Conservation (phyloP, 2,329 filamentous ascomycete genomes). For the Knufia fluminis region DNA sequence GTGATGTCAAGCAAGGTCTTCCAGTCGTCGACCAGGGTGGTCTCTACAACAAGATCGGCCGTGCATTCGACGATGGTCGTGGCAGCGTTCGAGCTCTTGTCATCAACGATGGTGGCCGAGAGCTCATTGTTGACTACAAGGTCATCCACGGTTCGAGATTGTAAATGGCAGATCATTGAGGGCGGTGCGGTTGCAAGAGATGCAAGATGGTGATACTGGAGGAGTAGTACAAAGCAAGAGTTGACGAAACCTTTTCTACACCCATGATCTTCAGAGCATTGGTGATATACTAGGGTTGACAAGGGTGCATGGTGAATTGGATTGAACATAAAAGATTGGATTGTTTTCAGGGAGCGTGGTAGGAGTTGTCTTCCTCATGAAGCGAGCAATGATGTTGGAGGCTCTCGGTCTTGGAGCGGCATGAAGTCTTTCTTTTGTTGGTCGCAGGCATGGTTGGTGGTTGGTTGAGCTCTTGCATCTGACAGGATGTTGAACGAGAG, state of each 20-base stretch:
- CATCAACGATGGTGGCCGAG: conserved; percentile 83
- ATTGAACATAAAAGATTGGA: background rate
- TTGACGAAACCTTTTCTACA: conserved; percentile 5
- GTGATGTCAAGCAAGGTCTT: conserved; percentile 96
- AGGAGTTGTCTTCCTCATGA: background rate
- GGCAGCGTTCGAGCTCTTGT: conserved; percentile 92
- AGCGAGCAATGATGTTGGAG: background rate
- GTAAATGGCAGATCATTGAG: conserved; percentile 31
- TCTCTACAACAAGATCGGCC: conserved; percentile 69
- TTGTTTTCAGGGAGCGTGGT: background rate
- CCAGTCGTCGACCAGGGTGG: conserved; percentile 91
- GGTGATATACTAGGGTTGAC: background rate
- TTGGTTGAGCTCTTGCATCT: conserved; percentile 4
- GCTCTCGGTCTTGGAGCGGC: background rate
- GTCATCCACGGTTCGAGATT: conserved; percentile 72
- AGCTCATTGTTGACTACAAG: conserved; percentile 98
- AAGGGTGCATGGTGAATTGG: background rate
- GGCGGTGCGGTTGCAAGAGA: conserved; percentile 3
- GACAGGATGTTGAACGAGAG: conserved; percentile 8
- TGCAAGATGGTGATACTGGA: conserved; percentile 7
- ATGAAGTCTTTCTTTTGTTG: background rate
- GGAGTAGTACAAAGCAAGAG: background rate
- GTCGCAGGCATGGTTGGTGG: background rate
- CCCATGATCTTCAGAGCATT: background rate
- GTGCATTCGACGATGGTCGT: conserved; percentile 82